Base-by-base conservation (phyloP, 129 eudicot genomes). In the Escallonia herrerae region DNA sequence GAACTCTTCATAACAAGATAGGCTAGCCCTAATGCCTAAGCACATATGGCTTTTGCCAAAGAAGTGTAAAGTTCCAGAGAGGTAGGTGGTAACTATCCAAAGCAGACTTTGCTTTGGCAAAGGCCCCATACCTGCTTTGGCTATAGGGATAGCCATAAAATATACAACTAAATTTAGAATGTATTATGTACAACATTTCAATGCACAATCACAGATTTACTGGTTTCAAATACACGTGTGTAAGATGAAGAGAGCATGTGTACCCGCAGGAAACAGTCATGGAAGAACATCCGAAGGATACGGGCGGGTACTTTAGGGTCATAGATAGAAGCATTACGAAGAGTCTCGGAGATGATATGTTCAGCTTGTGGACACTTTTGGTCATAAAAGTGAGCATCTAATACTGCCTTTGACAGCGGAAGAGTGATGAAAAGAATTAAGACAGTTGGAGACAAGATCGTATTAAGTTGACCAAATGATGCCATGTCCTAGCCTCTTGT, bases 241-340 rank as follows among this genome's bases (percentile, higher is more conserved):
- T 22, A 22, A 22, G 33, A 22, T 22, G 33, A 22, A 56, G 50
- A 22, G 44, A 68, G 48, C 33, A 22, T 22, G 56, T 6, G 39
- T n/a, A 83, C 97, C 78, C 95, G 81, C 14, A 90, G 66, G 85
- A 86, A 86, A 71, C 97, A 86, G 55, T 90, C 97, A 66, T 90
- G 97, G 77, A 90, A 86, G 87, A 86, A 90, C 89, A 90, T 84
- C 61, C 97, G 74, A 40, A 90, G 85, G 10, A 86, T 55, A 15
- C 95, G 84, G 61, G 91, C 91, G 0, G 97, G 91, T 61, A 82
- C 87, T 78, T 86, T 90, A 49, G 89, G 84, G 77, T 90, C 97
- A 64, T 66, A 74, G 9, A 64, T 72, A 5, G 91, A 71, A 15
- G 91, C 95, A 33, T 82, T 82, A 0, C 74, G 85, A 79, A 90